These are phyloP conservation scores for Thraustotheca clavata DNA, from an alignment of 352 stramenopile genomes.

Conservation along the genomic window DNA sequence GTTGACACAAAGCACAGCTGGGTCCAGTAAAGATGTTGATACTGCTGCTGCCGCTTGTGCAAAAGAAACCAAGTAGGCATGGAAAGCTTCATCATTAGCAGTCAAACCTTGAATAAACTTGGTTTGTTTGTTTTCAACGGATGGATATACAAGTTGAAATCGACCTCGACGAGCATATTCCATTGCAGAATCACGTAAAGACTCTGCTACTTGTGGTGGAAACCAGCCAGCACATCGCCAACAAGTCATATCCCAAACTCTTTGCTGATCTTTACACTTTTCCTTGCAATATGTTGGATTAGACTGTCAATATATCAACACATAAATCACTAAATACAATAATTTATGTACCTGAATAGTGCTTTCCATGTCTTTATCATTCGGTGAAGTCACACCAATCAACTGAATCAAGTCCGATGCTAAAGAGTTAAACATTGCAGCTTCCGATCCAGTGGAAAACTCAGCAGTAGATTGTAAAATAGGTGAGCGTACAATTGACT, in stretches of 20 bases:
- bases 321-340: too few relatives aligned
- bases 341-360: neutral
- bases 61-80: conserved; percentile 68
- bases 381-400: conserved; percentile 47
- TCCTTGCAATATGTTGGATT: conserved; percentile 35
- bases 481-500: conserved; percentile 86
- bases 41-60: conserved; percentile 20
- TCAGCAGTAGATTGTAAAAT: conserved; percentile 35
- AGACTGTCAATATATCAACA: too few relatives aligned
- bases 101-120: conserved; percentile 49
- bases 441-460: conserved; percentile 54
- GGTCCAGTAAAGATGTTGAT: neutral
- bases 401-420: conserved; percentile 61
- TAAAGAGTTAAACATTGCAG: conserved; percentile 52
- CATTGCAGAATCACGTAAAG: conserved; percentile 39
- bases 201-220: conserved; percentile 40
- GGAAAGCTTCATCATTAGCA: conserved; percentile 54
- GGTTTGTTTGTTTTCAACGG: conserved; percentile 44
- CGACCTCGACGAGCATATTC: conserved; percentile 62
- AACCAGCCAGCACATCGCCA: conserved; percentile 76
- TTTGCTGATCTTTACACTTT: conserved; percentile 55
- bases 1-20: conserved; percentile 45
- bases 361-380: conserved; percentile 25
- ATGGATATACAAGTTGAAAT: conserved; percentile 64
- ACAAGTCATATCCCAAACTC: conserved; percentile 54